A percentile compares a stretch with the other conserved stretches of the same genome.
phyloP scores from a whole-genome alignment of 2,329 filamentous ascomycete species.

The Aspergillus nomiae region DNA sequence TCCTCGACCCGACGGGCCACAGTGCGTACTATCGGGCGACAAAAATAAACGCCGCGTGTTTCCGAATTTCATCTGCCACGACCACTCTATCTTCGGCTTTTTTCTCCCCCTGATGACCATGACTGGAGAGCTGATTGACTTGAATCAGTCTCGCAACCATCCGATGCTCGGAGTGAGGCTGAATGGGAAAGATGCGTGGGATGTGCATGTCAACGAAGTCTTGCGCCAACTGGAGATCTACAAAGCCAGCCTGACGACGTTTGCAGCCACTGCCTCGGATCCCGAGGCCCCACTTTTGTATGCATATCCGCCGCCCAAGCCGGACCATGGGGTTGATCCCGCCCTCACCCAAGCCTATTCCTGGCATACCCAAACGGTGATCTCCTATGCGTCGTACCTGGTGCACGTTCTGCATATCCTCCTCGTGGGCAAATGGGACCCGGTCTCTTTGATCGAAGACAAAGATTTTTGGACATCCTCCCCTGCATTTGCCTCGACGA shows the following conservation, averaged over 20 bases:
- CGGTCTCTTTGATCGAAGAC: conserved; percentile 88
- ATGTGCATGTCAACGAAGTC: conserved; percentile 77
- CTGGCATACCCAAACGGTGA: conserved; percentile 77
- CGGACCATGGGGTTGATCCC: conserved; percentile 54
- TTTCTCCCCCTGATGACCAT: conserved; percentile 96
- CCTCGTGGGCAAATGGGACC: conserved; percentile 93
- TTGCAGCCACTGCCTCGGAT: conserved; percentile 29
- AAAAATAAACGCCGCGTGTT: conserved; percentile 60
- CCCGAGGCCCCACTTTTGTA: conserved; percentile 39
- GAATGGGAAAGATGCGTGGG: conserved; percentile 74
- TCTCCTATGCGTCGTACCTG: conserved; percentile 86
- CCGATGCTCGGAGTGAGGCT: conserved; percentile 78
- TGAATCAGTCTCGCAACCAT: conserved; percentile 86
- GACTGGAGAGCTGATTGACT: conserved; percentile 84
- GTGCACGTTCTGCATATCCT: conserved; percentile 93
- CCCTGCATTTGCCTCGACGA: conserved; percentile 82
- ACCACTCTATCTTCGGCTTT: conserved; percentile 87
- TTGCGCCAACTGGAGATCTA: conserved; percentile 77
- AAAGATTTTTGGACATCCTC: conserved; percentile 94
- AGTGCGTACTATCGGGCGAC: conserved; percentile 36
- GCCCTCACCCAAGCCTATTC: conserved; percentile 35
- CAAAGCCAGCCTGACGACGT: conserved; percentile 68
- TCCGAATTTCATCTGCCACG: conserved; percentile 80
- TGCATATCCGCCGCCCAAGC: conserved; percentile 60
- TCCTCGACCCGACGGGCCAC: conserved; percentile 40